These are phyloP conservation scores for Curvularia hawaiiensis DNA, from an alignment of 2,329 filamentous ascomycete species.

Conservation along the genomic window DNA sequence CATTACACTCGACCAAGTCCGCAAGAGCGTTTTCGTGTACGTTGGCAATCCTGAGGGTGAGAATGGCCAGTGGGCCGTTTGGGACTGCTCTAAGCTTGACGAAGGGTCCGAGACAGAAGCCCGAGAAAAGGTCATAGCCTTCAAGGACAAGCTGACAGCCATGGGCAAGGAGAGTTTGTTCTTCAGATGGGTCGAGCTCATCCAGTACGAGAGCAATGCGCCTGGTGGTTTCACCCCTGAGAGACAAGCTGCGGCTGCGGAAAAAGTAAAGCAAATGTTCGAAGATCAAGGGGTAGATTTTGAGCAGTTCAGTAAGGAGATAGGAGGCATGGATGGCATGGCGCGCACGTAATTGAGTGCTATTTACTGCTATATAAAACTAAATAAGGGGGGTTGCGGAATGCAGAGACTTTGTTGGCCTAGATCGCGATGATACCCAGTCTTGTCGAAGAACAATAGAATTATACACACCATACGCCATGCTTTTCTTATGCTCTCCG, in stretches of 20 bases:
- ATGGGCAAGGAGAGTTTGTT: conserved; percentile 89
- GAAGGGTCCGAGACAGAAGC: conserved; percentile 63
- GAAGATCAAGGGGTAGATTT: conserved; percentile 78
- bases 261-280: conserved; percentile 78
- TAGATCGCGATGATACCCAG: conserved; percentile 6
- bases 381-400: not conserved
- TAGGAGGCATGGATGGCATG: conserved; percentile 62
- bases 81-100: conserved; percentile 63
- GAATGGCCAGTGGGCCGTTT: conserved; percentile 71
- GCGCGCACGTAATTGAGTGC: not conserved
- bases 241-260: conserved; percentile 72
- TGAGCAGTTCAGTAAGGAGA: conserved; percentile 76
- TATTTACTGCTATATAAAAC: not conserved
- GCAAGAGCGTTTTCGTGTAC: conserved; percentile 63
- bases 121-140: conserved; percentile 76
- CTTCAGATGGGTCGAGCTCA: conserved; percentile 89
- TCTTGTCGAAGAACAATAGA: not conserved
- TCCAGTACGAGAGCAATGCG: conserved; percentile 82
- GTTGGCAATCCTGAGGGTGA: conserved; percentile 32
- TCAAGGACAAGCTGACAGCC: conserved; percentile 74
- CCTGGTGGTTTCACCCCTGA: conserved; percentile 80
- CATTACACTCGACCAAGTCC: conserved; percentile 68
- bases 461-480: not conserved
- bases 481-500: not conserved
- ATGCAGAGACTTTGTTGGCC: not conserved